These are phyloP conservation scores for Leptodermis oblonga DNA, from an alignment of 257 asterid species.

Conservation along the genomic window DNA sequence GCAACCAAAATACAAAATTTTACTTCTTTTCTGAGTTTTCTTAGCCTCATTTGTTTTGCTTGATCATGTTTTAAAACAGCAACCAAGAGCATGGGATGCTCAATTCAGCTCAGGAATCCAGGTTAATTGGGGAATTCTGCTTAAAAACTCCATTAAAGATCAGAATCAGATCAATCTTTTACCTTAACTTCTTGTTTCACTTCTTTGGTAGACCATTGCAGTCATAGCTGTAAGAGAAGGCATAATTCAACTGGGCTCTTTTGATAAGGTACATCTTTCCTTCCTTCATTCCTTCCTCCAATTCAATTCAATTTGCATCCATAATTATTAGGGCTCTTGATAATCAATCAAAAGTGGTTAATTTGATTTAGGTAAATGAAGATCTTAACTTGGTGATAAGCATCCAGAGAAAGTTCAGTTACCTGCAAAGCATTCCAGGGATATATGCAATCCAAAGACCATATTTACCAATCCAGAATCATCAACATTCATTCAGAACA, in stretches of 20 bases:
- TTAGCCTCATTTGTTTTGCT: slow-evolving; percentile 7
- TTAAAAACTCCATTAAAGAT: not conserved
- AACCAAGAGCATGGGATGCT: slow-evolving; percentile 84
- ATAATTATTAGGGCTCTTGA: no score
- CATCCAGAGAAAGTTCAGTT: slow-evolving; percentile 69
- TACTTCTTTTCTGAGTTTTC: not conserved
- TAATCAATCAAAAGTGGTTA: no score
- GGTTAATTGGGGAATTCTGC: slow-evolving; percentile 28
- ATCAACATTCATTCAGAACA: slow-evolving; percentile 27
- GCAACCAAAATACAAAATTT: slow-evolving; percentile 25
- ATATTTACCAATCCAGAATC: slow-evolving; percentile 28
- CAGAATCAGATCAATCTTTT: not conserved
- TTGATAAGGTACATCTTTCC: slow-evolving; percentile 44
- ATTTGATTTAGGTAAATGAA: slow-evolving; percentile 46
- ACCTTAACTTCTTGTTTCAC: not conserved
- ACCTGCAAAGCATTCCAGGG: slow-evolving; percentile 69
- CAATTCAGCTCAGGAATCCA: slow-evolving; percentile 85
- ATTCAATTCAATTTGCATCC: slow-evolving; percentile 1
- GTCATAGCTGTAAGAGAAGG: slow-evolving; percentile 74
- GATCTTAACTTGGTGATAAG: slow-evolving; percentile 55
- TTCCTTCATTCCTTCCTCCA: not conserved
- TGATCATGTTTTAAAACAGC: slow-evolving; percentile 32
- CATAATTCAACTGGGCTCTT: slow-evolving; percentile 75
- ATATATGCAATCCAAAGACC: slow-evolving; percentile 58
- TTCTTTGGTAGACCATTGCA: slow-evolving; percentile 61